phyloP scores from a whole-genome alignment of 192 early-diverging fungal genomes.

The Gorgonomyces haynaldii region DNA sequence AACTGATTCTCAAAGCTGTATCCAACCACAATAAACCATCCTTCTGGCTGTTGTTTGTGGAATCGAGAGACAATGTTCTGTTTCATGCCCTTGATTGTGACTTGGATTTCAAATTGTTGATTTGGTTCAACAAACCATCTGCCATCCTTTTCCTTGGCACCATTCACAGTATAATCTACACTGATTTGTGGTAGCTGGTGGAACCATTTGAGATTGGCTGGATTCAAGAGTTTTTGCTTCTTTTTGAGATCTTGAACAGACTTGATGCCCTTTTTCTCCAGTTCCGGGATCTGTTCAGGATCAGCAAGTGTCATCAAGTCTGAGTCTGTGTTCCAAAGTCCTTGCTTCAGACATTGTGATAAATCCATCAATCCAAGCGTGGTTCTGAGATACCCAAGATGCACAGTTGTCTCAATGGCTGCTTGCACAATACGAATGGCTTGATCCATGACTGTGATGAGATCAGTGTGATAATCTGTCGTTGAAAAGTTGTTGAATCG shows the following conservation, averaged over 20 bases:
- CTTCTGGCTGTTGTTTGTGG: slow-evolving; percentile 84
- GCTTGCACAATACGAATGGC: slow-evolving; percentile 83
- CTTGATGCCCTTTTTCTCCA: background rate
- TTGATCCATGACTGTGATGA: slow-evolving; percentile 80
- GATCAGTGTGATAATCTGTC: slow-evolving; percentile 87
- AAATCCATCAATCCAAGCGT: slow-evolving; percentile 66
- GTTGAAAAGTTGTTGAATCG: slow-evolving; percentile 61
- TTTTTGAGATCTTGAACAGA: background rate
- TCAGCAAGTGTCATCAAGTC: slow-evolving; percentile 55
- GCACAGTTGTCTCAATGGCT: slow-evolving; percentile 79
- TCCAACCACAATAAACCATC: slow-evolving; percentile 84
- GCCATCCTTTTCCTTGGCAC: slow-evolving; percentile 17
- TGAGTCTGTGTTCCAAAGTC: slow-evolving; percentile 67
- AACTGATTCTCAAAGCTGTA: slow-evolving; percentile 53
- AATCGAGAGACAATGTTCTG: slow-evolving; percentile 37
- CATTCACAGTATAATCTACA: slow-evolving; percentile 10
- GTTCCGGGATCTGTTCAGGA: background rate
- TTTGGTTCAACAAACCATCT: slow-evolving; percentile 27
- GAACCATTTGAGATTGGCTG: slow-evolving; percentile 7
- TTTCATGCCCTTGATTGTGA: background rate
- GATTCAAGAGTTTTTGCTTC: background rate
- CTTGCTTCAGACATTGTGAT: slow-evolving; percentile 90
- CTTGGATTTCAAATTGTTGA: slow-evolving; percentile 25
- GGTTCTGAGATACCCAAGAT: slow-evolving; percentile 50
- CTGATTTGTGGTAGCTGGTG: slow-evolving; percentile 20